phyloP scores from a whole-genome alignment of 768 basidiomycete species.

The Hygrophorus pudorinus region DNA sequence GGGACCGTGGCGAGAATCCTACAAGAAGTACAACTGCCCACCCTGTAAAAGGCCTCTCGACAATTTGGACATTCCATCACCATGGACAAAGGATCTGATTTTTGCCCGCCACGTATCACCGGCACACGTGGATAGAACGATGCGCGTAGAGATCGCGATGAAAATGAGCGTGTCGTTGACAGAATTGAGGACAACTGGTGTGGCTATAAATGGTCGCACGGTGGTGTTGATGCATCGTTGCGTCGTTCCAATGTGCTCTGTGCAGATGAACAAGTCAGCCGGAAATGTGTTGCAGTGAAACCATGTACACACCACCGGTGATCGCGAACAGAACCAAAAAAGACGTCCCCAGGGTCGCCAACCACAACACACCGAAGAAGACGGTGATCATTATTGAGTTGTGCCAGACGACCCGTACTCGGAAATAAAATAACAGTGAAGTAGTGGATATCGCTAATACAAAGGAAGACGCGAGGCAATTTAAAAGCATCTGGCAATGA shows the following conservation, averaged over 20 bases:
- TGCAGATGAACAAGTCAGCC: too few species aligned
- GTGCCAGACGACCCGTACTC: neutral
- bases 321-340: neutral
- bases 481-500: neutral
- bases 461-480: neutral
- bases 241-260: neutral
- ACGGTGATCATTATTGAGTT: neutral
- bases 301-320: too few species aligned
- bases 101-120: neutral
- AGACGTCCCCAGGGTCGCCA: neutral
- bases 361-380: neutral
- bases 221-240: neutral
- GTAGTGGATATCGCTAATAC: neutral
- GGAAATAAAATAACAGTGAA: neutral
- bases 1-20: neutral
- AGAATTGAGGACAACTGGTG: too few species aligned
- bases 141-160: neutral
- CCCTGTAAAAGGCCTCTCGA: constrained; percentile 1
- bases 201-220: too few species aligned
- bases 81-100: neutral
- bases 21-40: constrained; percentile 1
- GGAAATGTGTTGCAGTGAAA: too few species aligned
- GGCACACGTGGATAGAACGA: neutral
- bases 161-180: too few species aligned
- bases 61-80: neutral